phyloP scores from a whole-genome alignment of 208 protist species.

The Zelonia costaricensis region DNA sequence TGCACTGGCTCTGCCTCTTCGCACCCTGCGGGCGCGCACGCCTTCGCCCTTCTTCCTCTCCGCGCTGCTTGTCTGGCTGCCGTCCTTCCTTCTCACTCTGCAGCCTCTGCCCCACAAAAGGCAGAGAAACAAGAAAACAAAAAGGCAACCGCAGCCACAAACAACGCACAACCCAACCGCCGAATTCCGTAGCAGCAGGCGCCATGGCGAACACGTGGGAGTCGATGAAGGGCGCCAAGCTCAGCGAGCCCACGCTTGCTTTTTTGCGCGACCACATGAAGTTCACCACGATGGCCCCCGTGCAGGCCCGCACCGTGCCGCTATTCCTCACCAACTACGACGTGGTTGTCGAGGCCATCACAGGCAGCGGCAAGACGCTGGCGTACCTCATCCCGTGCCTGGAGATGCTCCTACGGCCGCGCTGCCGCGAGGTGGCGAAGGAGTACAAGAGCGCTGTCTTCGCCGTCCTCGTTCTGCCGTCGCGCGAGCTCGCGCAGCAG shows the following conservation, averaged over 20 bases:
- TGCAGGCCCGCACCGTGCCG: conserved; percentile 92
- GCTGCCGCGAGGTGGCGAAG: conserved; percentile 46
- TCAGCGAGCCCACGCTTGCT: conserved; percentile 53
- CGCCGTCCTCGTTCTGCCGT: conserved; percentile 89
- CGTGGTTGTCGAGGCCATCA: conserved; percentile 94
- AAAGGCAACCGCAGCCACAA: too few species aligned
- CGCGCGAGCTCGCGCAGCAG: conserved; percentile 95
- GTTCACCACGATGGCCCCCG: conserved; percentile 90
- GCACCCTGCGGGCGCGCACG: too few species aligned
- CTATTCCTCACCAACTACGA: conserved; percentile 91
- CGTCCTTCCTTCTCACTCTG: too few species aligned
- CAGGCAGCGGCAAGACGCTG: conserved; percentile 95
- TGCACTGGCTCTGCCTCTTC: too few species aligned
- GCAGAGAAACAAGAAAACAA: too few species aligned
- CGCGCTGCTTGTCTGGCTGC: too few species aligned
- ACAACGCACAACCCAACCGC: too few species aligned
- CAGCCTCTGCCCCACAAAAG: too few species aligned
- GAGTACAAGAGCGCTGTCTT: conserved; percentile 77
- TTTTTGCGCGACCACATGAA: conserved; percentile 71
- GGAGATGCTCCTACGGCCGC: conserved; percentile 81
- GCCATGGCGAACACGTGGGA: conserved; percentile 66
- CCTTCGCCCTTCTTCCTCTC: too few species aligned
- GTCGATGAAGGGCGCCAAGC: conserved; percentile 75
- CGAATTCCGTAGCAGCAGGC: neutral
- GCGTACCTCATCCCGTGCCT: conserved; percentile 91